Evolutionary conservation across 177 flowering plant genomes (phyloP), one percentile per base, ranked within the genome.

Genomic region (Vitis hybrid): DNA sequence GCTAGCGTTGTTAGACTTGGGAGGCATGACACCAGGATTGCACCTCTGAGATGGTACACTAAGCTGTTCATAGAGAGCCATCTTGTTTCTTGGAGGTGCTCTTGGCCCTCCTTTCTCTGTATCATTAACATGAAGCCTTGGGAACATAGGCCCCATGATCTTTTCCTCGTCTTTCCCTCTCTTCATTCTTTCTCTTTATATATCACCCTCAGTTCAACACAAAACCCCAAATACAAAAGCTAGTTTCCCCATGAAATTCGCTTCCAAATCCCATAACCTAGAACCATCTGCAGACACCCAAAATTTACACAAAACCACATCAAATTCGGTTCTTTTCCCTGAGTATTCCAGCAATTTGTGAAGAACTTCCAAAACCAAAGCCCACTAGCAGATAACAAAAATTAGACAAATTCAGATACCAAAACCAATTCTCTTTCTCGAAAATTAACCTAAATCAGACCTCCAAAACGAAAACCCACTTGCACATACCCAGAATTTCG

Each of bases 1-100:
- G 63, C 62, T 68, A 39, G 62, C 22, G 31, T 54, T 75, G 45
- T 52, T 76, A 2, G 64, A 70, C 13, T 60, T 65, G 54, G 3
- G 73, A 61, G 82, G 77, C 65, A 59, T 5, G 29, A 61, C n/a
- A 2, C 74, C 80, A 45, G 74, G 39, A 34, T 69, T 83, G 74
- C 82, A 82, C 77, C 90, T 83, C 71, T 89, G 88, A 45, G 91
- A 84, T 50, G 94, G 90, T 22, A 84, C 79, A 68, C 87, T 84
- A 26, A 88, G 82, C 78, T 87, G 93, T 73, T 88, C 93, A 75
- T 88, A 88, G 26, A 88, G 88, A 26, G 94, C 90, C 94, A 90
- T 90, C 87, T 87, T 90, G 60, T 88, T 90, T 82, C 94, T 86
- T 11, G 94, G 94, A 52, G 94, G 94, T n/a, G 90, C 92, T 69